These are phyloP conservation scores for Aristolochia fimbriata DNA, from an alignment of 164 flowering plant species.

Conservation along the genomic window DNA sequence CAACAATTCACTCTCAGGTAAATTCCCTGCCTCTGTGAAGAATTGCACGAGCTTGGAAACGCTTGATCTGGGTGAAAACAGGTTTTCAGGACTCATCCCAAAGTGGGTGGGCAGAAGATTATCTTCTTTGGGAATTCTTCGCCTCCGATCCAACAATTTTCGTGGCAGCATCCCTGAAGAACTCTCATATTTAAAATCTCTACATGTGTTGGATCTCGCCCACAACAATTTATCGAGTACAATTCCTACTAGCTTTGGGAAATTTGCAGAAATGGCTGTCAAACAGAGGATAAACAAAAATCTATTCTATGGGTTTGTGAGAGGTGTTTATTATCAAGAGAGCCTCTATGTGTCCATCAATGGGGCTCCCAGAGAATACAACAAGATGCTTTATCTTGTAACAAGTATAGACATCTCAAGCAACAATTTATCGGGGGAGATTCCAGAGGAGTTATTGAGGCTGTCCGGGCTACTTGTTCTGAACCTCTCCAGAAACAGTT, in stretches of 20 bases:
- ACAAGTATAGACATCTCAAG: constrained; percentile 2
- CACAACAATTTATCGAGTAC: neutral
- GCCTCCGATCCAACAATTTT: constrained; percentile 2
- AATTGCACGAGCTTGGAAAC: neutral
- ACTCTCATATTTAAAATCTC: neutral
- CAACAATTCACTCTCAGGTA: constrained; percentile 26
- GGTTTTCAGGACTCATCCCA: neutral
- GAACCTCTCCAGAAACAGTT: constrained; percentile 1
- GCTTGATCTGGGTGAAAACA: too few species aligned
- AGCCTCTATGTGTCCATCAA: neutral
- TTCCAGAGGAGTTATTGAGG: neutral
- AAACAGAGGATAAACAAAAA: neutral
- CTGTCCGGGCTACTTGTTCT: neutral
- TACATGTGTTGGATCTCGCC: constrained; percentile 5
- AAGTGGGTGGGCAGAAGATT: neutral
- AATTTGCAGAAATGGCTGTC: neutral
- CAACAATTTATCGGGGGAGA: constrained; percentile 2
- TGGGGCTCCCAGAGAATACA: neutral
- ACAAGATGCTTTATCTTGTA: neutral
- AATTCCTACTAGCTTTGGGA: neutral
- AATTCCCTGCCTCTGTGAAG: constrained; percentile 14
- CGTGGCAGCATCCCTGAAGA: neutral
- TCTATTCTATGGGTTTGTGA: constrained; percentile 2
- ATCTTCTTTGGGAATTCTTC: neutral
- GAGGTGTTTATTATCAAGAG: constrained; percentile 2